phyloP scores from a whole-genome alignment of 2,329 filamentous ascomycete genomes.

The Xylaria sp. region DNA sequence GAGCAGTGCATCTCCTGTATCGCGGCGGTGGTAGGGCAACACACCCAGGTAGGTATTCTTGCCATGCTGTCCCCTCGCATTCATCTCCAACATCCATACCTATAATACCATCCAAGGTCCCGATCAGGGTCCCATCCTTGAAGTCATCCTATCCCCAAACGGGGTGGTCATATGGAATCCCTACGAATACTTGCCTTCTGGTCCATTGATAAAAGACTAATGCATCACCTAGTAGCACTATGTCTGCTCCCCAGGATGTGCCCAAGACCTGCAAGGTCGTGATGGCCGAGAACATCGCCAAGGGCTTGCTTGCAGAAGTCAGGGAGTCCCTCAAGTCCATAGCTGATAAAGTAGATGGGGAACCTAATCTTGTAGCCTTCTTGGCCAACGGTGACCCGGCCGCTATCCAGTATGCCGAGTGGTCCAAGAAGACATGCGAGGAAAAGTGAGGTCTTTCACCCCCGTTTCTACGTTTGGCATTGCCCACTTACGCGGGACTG shows the following conservation, averaged over 20 bases:
- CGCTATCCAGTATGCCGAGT: conserved; percentile 89
- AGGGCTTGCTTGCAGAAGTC: conserved; percentile 72
- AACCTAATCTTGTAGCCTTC: conserved; percentile 83
- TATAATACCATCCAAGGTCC: background rate
- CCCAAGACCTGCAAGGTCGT: conserved; percentile 86
- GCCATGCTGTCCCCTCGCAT: background rate
- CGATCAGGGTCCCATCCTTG: background rate
- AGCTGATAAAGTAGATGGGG: conserved; percentile 46
- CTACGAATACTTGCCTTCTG: background rate
- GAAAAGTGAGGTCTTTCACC: conserved; percentile 68
- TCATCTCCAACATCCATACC: background rate
- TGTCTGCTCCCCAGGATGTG: conserved; percentile 38
- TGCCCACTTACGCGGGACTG: conserved; percentile 19
- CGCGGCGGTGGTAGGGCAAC: conserved; percentile 22
- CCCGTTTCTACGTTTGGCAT: conserved; percentile 6
- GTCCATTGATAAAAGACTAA: background rate
- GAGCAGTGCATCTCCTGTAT: conserved; percentile 5
- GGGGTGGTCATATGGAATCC: background rate
- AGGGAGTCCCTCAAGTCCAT: conserved; percentile 67
- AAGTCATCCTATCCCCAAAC: background rate
- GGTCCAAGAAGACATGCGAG: conserved; percentile 92
- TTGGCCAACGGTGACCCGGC: conserved; percentile 88
- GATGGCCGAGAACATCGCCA: conserved; percentile 80
- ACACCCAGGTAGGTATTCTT: conserved; percentile 6
- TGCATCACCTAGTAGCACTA: conserved; percentile 23